Evolutionary conservation across 768 basidiomycete species (phyloP), one percentile per base, ranked within the genome.

Genomic region (Boletus tylopilopsis): DNA sequence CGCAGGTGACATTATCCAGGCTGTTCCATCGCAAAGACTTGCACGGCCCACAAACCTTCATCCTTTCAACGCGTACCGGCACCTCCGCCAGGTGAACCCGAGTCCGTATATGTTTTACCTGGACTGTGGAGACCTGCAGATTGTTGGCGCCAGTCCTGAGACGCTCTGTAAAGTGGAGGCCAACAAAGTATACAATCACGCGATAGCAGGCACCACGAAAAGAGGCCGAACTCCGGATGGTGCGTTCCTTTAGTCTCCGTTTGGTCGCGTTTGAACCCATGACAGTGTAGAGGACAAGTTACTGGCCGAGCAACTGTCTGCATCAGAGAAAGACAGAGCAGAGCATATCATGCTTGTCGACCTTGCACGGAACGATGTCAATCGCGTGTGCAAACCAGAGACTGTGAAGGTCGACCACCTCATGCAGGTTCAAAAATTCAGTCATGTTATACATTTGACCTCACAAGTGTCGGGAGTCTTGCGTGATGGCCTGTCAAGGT

Each of bases 331-430:
- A 68, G 96, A 99, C 64, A 79, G 91, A 25, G 94, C 96, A 35
- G 96, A 99, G 65, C 95, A 99, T 65, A 93, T 98, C 67, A 98
- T 98, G 96, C 83, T 99, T 49, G 92, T 97, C 48, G 96, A 99
- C 70, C 79, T 99, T 49, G 96, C 96, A 7, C 78, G 96, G 16
- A 99, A 99, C 73, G 96, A 99, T 64, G 95, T 99, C 47, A 98
- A 99, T 67, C 84, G 96, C 11, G 91, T 97, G 29, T 98, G 94
- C 77, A 81, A 90, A 58, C 93, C 96, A 7, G 82, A 84, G 66
- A 95, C 95, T 0, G 95, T 97, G 64, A 90, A 95, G 64, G 93
- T 99, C 22, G 96, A 98, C 68, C 84, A 90, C 50, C 77, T 99
- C 48, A 96, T 98, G 92, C 75, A 75, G 55, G 68, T 99, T 34